Evolutionary conservation across 2,329 filamentous ascomycete genomes (phyloP).

Genomic region (Fusarium pininemorale): DNA sequence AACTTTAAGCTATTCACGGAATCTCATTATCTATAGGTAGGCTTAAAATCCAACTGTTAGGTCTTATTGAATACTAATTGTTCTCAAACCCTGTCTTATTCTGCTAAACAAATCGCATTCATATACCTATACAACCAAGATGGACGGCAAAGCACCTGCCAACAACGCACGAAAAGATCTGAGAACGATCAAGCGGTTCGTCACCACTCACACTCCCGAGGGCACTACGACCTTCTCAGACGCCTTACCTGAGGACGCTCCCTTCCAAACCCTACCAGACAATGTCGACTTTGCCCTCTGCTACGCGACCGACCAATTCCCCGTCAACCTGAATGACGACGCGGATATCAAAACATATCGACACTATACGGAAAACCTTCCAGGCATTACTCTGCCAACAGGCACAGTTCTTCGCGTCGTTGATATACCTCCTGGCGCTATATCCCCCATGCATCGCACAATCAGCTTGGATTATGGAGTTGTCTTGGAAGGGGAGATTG

Average conservation of each 20-base stretch:
- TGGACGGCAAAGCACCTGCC: neutral
- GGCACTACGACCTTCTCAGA: neutral
- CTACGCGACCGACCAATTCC: neutral
- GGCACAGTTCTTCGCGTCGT: neutral
- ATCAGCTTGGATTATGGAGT: neutral
- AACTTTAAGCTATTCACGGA: no score
- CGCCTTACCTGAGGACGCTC: neutral
- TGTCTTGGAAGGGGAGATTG: neutral
- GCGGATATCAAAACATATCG: neutral
- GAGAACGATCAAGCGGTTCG: neutral
- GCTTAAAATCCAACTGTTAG: fast-evolving
- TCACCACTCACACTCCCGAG: neutral
- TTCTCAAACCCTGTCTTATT: no score
- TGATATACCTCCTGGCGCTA: neutral
- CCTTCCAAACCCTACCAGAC: neutral
- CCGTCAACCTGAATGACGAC: neutral
- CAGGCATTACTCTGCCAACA: neutral
- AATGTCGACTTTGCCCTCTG: neutral
- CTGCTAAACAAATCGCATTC: neutral
- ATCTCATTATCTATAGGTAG: no score
- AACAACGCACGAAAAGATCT: neutral
- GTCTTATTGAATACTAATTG: no score
- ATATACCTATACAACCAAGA: neutral
- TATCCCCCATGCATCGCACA: neutral
- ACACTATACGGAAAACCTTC: neutral